A percentile compares a stretch with the other conserved stretches of the same genome.
Conservation (phyloP, 2,329 filamentous ascomycete species). For the Colletotrichum sp. region DNA sequence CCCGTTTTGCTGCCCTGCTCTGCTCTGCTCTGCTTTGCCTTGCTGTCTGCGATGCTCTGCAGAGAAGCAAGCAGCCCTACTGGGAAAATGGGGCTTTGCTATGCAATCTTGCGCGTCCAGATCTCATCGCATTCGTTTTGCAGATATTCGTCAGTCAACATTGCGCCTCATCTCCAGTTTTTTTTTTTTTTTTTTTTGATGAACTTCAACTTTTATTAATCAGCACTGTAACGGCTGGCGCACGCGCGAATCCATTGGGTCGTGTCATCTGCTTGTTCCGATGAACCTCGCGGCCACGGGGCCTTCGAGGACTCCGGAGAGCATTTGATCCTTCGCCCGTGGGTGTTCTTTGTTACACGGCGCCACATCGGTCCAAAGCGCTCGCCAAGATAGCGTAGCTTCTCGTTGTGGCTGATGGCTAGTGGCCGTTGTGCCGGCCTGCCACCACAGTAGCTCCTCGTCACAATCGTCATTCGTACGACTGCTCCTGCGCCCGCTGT, state of each 20-base stretch:
- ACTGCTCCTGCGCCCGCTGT: neutral
- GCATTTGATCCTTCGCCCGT: neutral
- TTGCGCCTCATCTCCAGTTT: neutral
- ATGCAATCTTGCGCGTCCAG: neutral
- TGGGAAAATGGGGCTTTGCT: neutral
- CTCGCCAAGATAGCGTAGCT: neutral
- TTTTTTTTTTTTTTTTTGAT: neutral
- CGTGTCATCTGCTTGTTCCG: neutral
- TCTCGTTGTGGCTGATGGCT: neutral
- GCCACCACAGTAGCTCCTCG: neutral
- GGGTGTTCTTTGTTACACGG: neutral
- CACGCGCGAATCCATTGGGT: slow-evolving; percentile 3
- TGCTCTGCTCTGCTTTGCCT: neutral
- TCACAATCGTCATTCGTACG: neutral
- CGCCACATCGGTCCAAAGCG: neutral
- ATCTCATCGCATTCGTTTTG: neutral
- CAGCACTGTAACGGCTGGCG: slow-evolving; percentile 8
- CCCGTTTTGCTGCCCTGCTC: neutral
- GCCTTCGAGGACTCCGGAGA: slow-evolving; percentile 9
- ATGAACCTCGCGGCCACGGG: neutral
- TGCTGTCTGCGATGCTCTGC: neutral
- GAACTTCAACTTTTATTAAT: slow-evolving; percentile 7
- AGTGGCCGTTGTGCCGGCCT: neutral
- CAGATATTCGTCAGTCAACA: neutral
- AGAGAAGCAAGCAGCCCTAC: neutral